Evolutionary conservation across 106 monocot genomes (phyloP).

Genomic region (Gastrodia elata): DNA sequence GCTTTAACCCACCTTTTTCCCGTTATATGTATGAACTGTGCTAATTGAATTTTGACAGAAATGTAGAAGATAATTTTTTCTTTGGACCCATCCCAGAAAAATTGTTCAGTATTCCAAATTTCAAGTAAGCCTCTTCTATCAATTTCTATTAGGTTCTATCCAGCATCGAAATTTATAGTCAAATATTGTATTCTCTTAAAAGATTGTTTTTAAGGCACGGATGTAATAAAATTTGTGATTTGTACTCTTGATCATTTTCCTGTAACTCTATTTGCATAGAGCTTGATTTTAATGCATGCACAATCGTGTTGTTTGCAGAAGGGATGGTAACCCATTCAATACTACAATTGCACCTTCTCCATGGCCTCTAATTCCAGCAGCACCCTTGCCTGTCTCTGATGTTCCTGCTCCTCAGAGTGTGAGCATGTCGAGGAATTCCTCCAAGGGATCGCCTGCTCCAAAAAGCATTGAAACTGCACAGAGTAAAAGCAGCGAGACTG

Average conservation of each 20-base stretch:
- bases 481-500: conserved; percentile 25
- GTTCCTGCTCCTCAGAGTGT: conserved; percentile 23
- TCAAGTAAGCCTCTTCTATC: conserved; percentile 40
- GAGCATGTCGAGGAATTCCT: conserved; percentile 22
- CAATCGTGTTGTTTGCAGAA: conserved; percentile 39
- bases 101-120: conserved; percentile 58
- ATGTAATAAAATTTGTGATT: not conserved
- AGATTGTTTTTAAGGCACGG: not conserved
- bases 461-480: conserved; percentile 4
- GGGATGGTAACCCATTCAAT: conserved; percentile 94
- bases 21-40: conserved; percentile 4
- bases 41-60: conserved; percentile 40
- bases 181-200: not conserved
- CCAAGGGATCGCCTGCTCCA: conserved; percentile 23
- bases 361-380: conserved; percentile 10
- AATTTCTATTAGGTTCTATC: not conserved
- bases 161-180: not conserved
- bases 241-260: not conserved
- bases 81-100: conserved; percentile 71
- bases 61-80: conserved; percentile 83
- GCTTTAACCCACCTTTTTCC: not conserved
- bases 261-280: not conserved
- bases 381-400: conserved; percentile 26
- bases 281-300: not conserved
- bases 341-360: conserved; percentile 54